A percentile compares a stretch with the other conserved stretches of the same genome.
phyloP scores from a whole-genome alignment of 1,139 yeast species.

The Candida smagusa region DNA sequence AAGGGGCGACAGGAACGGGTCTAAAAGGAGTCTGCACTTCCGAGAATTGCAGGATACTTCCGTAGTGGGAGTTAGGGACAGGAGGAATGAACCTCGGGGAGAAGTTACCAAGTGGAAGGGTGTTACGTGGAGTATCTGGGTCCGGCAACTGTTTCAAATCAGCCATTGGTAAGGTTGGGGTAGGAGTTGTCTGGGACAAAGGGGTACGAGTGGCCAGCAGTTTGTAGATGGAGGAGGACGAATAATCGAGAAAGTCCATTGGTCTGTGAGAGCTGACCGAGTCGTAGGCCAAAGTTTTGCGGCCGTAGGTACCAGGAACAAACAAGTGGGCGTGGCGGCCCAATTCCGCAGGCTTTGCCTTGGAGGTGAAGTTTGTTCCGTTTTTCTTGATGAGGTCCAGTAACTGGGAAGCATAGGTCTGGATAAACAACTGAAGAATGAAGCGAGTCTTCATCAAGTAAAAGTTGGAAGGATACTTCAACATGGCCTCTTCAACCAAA shows the following conservation, averaged over 20 bases:
- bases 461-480: conserved; percentile 44
- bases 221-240: conserved; percentile 19
- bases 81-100: not conserved
- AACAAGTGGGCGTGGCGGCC: conserved; percentile 8
- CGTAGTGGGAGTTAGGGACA: not conserved
- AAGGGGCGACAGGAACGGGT: not conserved
- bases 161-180: not conserved
- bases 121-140: not conserved
- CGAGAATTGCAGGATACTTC: not conserved
- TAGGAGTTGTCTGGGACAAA: not conserved
- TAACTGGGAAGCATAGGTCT: conserved; percentile 57
- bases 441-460: conserved; percentile 51
- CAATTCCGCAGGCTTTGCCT: conserved; percentile 4
- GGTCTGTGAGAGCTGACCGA: conserved; percentile 21
- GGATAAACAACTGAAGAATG: conserved; percentile 55
- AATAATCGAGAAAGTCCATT: conserved; percentile 36
- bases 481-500: conserved; percentile 35
- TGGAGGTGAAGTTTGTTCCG: conserved; percentile 19
- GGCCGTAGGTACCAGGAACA: conserved; percentile 7
- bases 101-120: not conserved
- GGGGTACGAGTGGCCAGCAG: not conserved
- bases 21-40: not conserved
- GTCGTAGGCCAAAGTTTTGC: conserved; percentile 12
- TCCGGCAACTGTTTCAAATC: not conserved
- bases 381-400: conserved; percentile 29